Evolutionary conservation across 805 yeast species (phyloP).

Genomic region (Ogataea glucozyma): DNA sequence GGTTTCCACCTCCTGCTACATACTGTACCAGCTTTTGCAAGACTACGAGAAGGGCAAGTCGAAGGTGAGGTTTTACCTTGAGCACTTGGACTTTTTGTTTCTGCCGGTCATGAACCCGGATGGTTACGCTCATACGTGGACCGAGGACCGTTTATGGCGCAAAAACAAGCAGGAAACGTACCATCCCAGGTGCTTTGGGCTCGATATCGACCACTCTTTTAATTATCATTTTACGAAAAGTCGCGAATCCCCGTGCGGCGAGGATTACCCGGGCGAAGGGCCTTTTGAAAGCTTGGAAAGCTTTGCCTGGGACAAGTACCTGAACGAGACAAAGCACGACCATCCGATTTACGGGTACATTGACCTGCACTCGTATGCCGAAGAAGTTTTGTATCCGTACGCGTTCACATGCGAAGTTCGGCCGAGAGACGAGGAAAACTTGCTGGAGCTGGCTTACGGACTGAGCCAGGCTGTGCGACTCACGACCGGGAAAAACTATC

Average conservation of each 20-base stretch:
- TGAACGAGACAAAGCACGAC: slow-evolving; percentile 49
- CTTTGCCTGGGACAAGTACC: slow-evolving; percentile 46
- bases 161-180: slow-evolving; percentile 81
- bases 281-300: slow-evolving; percentile 71
- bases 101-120: slow-evolving; percentile 89
- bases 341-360: slow-evolving; percentile 73
- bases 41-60: slow-evolving; percentile 43
- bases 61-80: slow-evolving; percentile 48
- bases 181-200: slow-evolving; percentile 68
- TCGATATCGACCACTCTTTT: slow-evolving; percentile 85
- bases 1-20: slow-evolving; percentile 65
- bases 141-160: slow-evolving; percentile 78
- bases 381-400: slow-evolving; percentile 79
- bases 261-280: slow-evolving; percentile 74
- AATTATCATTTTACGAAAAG: slow-evolving; percentile 69
- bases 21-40: slow-evolving; percentile 47
- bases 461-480: slow-evolving; percentile 70
- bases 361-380: slow-evolving; percentile 84
- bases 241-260: slow-evolving; percentile 73
- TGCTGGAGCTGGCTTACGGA: slow-evolving; percentile 80
- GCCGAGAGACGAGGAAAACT: slow-evolving; percentile 80
- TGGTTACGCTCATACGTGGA: slow-evolving; percentile 87
- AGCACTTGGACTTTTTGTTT: slow-evolving; percentile 67
- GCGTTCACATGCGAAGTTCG: slow-evolving; percentile 72
- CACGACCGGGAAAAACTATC: slow-evolving; percentile 62